Evolutionary conservation across 2,329 filamentous ascomycete genomes (phyloP), one percentile per base, ranked within the genome.

Genomic region (Drechslerella stenobrocha): DNA sequence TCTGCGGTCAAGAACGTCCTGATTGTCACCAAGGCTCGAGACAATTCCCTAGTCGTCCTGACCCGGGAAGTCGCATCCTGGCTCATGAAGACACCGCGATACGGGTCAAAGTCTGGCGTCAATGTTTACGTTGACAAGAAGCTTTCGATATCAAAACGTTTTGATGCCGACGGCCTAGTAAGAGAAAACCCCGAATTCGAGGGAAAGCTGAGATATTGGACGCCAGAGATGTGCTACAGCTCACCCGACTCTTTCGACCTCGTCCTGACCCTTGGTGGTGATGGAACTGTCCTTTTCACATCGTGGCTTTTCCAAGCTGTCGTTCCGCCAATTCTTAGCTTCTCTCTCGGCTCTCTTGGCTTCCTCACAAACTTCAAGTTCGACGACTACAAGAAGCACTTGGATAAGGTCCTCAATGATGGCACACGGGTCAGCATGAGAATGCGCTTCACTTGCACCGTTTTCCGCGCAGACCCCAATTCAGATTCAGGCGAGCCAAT

Each of bases 91-190:
- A 96, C 90, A 1, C 90, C 93, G 9, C 85, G 93, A 47, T 96
- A 98, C 75, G 90, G 90, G 42, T 90, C 84, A 55, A 86, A 93
- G 70, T 76, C 93, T n/a, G 93, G 93, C 11, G 88, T 98, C 55
- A 96, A 92, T 73, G 93, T 98, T 70, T 97, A 95, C 75, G 93
- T 98, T n/a, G 93, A 98, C 77, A 88, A 90, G 71, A 97, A 98
- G 79, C 81, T 98, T 69, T 86, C 86, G 73, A 85, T 85, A 73
- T 95, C 90, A 3, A 91, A 89, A 76, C 88, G 93, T 52, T 98
- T 98, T 76, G 85, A 91, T 73, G 84, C 88, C 1, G 78, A 84
- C 2, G 84, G 84, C 26, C 81, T 98, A 56, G 73, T 92, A 4
- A 83, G 84, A 42, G 83, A 88, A 73, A 85, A 97, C 73, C 80